Evolutionary conservation across 2,329 filamentous ascomycete species (phyloP), one percentile per base, ranked within the genome.

Genomic region (Sporothrix euskadiensis): DNA sequence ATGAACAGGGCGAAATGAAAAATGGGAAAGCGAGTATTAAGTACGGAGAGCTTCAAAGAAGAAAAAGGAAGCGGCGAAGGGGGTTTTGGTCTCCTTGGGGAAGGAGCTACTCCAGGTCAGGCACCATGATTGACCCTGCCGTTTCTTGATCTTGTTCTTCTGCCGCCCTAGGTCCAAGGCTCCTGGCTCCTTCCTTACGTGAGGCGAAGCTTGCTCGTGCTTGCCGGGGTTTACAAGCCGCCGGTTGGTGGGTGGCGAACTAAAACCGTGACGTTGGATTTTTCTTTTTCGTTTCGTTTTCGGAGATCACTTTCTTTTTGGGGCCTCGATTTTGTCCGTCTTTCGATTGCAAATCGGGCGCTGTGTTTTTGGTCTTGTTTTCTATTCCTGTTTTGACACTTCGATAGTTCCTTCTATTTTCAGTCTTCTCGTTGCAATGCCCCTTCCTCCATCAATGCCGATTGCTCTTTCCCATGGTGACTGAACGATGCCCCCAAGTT

Each of bases 201-300:
- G 59, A 63, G 41, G 35, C 26, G 8, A 41, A 22, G 35, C 35
- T 63, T 35, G 59, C n/a, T 8, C 32, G 32, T 41, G 35, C 32
- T 41, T 41, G 59, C 59, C 59, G 59, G 57, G 32, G 32, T n/a
- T 22, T 41, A 22, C 6, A 6, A 41, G 7, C 52, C 22, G 19
- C 59, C 59, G 35, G 39, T 65, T 44, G 22, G 59, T 65, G 7
- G 69, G 69, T 59, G 69, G 69, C 69, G 69, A 71, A 56, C 49
- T 44, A 54, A 39, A 69, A 32, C 66, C 66, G 47, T 56, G 66
- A 69, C 66, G 16, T 6, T 56, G 44, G 30, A 4, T 44, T 41
- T 65, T 65, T n/a, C 12, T 52, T n/a, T 30, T 32, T 32, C 30
- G 1, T 47, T 10, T 9, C 19, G 26, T 44, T 26, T 66, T 30